Percentiles rank a stretch among this genome's conserved stretches.
phyloP scores from a whole-genome alignment of 345 rosid genomes.

The Camelina neglecta region DNA sequence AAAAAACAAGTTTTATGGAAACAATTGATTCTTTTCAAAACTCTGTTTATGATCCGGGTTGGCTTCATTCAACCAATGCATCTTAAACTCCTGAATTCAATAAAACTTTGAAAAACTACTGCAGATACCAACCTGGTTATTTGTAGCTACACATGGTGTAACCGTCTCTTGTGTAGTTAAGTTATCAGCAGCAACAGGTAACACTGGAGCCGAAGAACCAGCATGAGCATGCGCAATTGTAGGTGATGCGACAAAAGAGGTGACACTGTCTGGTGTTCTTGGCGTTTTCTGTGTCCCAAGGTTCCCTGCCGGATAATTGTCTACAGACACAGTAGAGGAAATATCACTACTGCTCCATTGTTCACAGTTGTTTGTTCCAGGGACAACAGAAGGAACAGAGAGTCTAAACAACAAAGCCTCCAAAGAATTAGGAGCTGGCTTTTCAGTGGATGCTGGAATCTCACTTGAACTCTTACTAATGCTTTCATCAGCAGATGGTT shows the following conservation, averaged over 20 bases:
- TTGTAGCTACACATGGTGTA: conserved; percentile 30
- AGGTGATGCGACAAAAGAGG: conserved; percentile 39
- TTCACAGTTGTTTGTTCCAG: conserved; percentile 29
- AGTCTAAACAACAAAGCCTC: conserved; percentile 65
- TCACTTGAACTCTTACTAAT: conserved; percentile 44
- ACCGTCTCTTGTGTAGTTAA: conserved; percentile 30
- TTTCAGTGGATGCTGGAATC: conserved; percentile 26
- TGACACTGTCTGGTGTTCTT: conserved; percentile 18
- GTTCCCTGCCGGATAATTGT: conserved; percentile 29
- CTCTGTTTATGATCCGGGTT: neutral
- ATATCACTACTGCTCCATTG: conserved; percentile 26
- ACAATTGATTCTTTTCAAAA: neutral
- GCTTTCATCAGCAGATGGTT: conserved; percentile 43
- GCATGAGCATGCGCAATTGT: conserved; percentile 38
- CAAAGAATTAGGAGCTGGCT: conserved; percentile 55
- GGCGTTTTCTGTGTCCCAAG: conserved; percentile 29
- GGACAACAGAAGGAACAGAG: conserved; percentile 47
- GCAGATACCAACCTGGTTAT: conserved; percentile 51
- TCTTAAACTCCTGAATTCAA: conserved; percentile 4
- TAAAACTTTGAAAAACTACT: neutral
- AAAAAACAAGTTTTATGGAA: neutral
- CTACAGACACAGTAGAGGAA: conserved; percentile 27
- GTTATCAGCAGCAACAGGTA: conserved; percentile 33
- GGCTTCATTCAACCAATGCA: neutral
- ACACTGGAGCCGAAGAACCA: conserved; percentile 33